A percentile compares a stretch with the other conserved stretches of the same genome.
Conservation (phyloP, 2,329 filamentous ascomycete species). For the Hypoxylon sp. region DNA sequence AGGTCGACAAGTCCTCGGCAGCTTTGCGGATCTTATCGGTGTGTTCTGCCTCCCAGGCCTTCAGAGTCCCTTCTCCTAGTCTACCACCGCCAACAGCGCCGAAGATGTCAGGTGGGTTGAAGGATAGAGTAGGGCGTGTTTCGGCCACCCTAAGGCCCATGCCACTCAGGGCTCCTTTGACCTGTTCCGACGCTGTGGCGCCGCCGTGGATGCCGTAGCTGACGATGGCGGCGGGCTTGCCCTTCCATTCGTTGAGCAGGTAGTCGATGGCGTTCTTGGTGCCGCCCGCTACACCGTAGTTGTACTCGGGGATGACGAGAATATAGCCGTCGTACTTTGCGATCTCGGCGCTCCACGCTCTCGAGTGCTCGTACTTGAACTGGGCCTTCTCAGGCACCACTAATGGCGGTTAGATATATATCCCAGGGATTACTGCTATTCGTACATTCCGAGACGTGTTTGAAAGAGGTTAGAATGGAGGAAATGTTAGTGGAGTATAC, state of each 20-base stretch:
- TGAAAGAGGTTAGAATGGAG: background rate
- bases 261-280: conserved; percentile 76
- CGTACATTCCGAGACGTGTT: background rate
- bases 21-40: conserved; percentile 42
- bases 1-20: conserved; percentile 49
- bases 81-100: conserved; percentile 46
- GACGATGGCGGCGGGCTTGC: conserved; percentile 68
- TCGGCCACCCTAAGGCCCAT: conserved; percentile 54
- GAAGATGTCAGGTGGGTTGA: conserved; percentile 47
- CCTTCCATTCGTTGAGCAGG: conserved; percentile 70
- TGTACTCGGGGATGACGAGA: conserved; percentile 69
- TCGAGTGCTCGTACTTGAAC: conserved; percentile 60
- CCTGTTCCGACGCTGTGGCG: conserved; percentile 50
- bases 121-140: conserved; percentile 53
- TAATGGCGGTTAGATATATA: conserved; percentile 46
- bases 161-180: conserved; percentile 49
- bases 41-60: conserved; percentile 45
- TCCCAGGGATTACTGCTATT: background rate
- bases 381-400: conserved; percentile 56
- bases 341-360: conserved; percentile 63
- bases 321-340: conserved; percentile 63
- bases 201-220: conserved; percentile 67
- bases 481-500: background rate
- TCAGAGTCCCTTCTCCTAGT: conserved; percentile 44
- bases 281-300: conserved; percentile 67